Percentiles rank a stretch among this genome's conserved stretches.
Conservation (phyloP, 192 early-diverging fungal species). For the Gonapodya prolifera region DNA sequence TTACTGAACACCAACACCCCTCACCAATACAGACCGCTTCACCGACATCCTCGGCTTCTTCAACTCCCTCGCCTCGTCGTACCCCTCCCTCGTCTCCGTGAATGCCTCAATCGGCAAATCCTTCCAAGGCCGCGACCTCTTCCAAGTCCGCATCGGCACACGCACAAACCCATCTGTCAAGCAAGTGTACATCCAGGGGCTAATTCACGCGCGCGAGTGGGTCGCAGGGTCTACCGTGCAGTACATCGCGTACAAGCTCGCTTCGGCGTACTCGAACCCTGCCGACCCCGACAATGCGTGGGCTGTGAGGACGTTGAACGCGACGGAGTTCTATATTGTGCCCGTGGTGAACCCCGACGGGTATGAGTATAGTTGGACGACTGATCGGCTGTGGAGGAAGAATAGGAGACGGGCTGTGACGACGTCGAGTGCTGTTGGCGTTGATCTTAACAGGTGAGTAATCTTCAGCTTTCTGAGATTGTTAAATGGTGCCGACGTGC, state of each 20-base stretch:
- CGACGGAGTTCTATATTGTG: conserved; percentile 36
- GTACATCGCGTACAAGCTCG: conserved; percentile 32
- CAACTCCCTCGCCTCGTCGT: conserved; percentile 25
- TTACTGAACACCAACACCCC: neutral
- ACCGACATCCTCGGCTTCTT: conserved; percentile 34
- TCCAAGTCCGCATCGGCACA: neutral
- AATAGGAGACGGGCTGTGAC: conserved; percentile 21
- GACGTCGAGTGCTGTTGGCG: conserved; percentile 10
- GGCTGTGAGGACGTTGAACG: conserved; percentile 18
- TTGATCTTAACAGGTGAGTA: neutral
- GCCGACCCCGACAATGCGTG: conserved; percentile 14
- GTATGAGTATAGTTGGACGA: conserved; percentile 34
- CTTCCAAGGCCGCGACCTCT: conserved; percentile 16
- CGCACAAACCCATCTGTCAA: neutral
- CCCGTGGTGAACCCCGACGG: conserved; percentile 50
- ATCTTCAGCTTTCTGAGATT: neutral
- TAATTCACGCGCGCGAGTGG: conserved; percentile 47
- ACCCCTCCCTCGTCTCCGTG: conserved; percentile 32
- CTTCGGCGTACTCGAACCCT: conserved; percentile 22
- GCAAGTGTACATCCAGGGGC: conserved; percentile 26
- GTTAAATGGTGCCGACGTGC: neutral
- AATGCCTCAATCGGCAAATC: conserved; percentile 46
- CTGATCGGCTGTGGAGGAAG: conserved; percentile 44
- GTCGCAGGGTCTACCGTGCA: conserved; percentile 31
- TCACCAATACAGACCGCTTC: conserved; percentile 11